Evolutionary conservation across 371 early-diverging fungal genomes (phyloP), one percentile per base, ranked within the genome.

Genomic region (Chytridiales sp.): DNA sequence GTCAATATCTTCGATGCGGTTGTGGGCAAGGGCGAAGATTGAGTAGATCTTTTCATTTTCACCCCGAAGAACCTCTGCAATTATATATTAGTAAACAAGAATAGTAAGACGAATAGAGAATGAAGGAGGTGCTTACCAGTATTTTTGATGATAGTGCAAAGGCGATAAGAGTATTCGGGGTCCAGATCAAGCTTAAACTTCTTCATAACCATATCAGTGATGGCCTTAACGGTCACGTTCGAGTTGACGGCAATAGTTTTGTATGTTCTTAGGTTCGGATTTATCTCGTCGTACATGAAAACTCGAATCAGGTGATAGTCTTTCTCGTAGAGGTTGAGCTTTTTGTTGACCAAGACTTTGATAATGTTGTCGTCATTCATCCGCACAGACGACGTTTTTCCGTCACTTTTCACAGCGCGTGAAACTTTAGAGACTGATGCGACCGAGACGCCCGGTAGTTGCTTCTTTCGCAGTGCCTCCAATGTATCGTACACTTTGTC

Each of bases 281-380:
- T 70, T 15, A 32, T 4, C 5, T 62, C 54, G 22, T 67, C 77
- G 42, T 61, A 59, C 70, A 69, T 63, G 42, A 68, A 69, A 5
- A 73, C 62, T 1, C 77, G 62, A 29, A 74, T 54, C n/a, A 74
- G 62, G 56, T 67, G 70, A 47, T 66, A 57, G 36, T 63, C 61
- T 53, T 61, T 60, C 54, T 72, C 48, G 36, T 68, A 63, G 47
- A 68, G 34, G 58, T 70, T 70, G 35, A 67, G 57, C 64, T 71
- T 63, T 42, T 69, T 72, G 70, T 77, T 77, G 48, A 77, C 66
- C 44, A 77, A 54, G 43, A 77, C 65, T 38, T 66, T 67, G 55
- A 77, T 67, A 56, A 74, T 69, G 53, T 70, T 73, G 40, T 74
- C 75, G 55, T 74, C 75, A 38, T 73, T 74, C 42, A 77, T 61